Evolutionary conservation across 2,329 filamentous ascomycete species (phyloP).

Genomic region (Beauveria medogensis): DNA sequence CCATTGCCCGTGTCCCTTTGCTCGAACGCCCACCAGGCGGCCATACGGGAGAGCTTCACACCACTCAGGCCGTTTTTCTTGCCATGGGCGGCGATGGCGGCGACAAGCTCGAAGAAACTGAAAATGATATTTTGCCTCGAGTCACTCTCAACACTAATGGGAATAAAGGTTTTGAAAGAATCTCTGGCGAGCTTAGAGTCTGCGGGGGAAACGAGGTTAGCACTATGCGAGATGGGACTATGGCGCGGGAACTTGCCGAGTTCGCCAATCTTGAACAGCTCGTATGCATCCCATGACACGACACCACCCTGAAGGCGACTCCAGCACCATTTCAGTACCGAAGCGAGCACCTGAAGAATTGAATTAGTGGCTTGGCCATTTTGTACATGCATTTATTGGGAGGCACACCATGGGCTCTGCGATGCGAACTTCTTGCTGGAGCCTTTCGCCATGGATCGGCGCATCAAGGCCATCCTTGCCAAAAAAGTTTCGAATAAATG

Average conservation of each 20-base stretch:
- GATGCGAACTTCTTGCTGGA: conserved; percentile 82
- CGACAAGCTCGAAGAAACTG: conserved; percentile 90
- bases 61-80: conserved; percentile 91
- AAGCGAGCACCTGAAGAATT: conserved; percentile 66
- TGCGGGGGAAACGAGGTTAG: conserved; percentile 29
- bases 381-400: not conserved
- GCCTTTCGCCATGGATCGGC: conserved; percentile 56
- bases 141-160: conserved; percentile 81
- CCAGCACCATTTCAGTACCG: conserved; percentile 98
- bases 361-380: conserved; percentile 17
- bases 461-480: conserved; percentile 58
- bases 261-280: conserved; percentile 91
- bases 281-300: conserved; percentile 95
- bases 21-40: conserved; percentile 98
- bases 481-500: conserved; percentile 90
- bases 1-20: conserved; percentile 79
- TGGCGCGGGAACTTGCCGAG: conserved; percentile 51
- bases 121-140: conserved; percentile 84
- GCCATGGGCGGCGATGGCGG: conserved; percentile 84
- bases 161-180: conserved; percentile 94
- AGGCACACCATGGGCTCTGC: conserved; percentile 77
- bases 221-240: conserved; percentile 9
- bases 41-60: conserved; percentile 87
- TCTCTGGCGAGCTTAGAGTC: conserved; percentile 88
- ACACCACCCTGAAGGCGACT: conserved; percentile 83